Percentiles rank a stretch among this genome's conserved stretches.
phyloP scores from a whole-genome alignment of 345 rosid genomes.

The Atalantia buxifolia region DNA sequence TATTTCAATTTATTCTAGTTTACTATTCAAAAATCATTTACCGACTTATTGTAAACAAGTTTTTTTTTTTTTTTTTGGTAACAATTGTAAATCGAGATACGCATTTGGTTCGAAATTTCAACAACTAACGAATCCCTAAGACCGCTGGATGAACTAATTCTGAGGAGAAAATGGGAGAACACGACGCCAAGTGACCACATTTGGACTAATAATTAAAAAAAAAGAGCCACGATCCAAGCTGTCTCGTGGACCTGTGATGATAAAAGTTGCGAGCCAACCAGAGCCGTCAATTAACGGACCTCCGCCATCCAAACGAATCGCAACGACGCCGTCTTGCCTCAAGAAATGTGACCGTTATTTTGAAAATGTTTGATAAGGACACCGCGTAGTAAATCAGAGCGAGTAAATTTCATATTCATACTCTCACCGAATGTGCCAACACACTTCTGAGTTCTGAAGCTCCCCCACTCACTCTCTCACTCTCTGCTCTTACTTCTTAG shows the following conservation, averaged over 20 bases:
- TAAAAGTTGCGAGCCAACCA: not conserved
- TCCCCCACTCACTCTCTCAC: not conserved
- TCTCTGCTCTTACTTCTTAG: not conserved
- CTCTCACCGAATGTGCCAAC: constrained; percentile 17
- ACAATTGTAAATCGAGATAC: no score
- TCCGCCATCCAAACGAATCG: not conserved
- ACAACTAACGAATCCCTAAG: not conserved
- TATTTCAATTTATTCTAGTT: no score
- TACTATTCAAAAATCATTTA: no score
- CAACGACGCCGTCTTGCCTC: constrained; percentile 47
- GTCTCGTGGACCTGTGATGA: not conserved
- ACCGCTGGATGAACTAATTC: no score
- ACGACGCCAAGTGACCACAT: no score
- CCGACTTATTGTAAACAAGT: no score
- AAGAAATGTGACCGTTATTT: constrained; percentile 77
- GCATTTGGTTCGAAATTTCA: not conserved
- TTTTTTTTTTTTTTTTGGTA: no score
- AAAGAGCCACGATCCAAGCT: not conserved
- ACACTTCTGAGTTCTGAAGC: no score
- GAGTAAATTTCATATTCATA: constrained; percentile 19
- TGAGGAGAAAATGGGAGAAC: no score
- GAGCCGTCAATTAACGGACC: not conserved
- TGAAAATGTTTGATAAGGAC: constrained; percentile 19
- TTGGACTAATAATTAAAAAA: no score
- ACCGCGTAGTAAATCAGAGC: constrained; percentile 21